phyloP scores from a whole-genome alignment of 208 protist genomes.

The Leishmania amazonensis region DNA sequence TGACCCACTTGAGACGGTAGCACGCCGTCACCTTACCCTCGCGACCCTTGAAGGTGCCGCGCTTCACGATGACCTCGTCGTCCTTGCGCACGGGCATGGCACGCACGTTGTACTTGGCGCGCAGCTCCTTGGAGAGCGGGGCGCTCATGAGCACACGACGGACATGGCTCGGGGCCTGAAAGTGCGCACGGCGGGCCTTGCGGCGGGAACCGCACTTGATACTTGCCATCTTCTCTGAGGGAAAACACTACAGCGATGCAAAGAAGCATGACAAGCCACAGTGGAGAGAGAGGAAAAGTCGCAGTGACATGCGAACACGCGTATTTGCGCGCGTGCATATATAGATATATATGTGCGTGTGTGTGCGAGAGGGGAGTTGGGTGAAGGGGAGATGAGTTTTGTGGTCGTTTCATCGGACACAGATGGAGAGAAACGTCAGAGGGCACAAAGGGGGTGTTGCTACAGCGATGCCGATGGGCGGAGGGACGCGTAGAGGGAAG shows the following conservation, averaged over 20 bases:
- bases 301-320: not conserved
- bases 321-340: not conserved
- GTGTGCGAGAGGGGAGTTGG: not conserved
- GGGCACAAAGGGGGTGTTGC: not conserved
- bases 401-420: not conserved
- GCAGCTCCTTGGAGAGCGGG: slow-evolving; percentile 98
- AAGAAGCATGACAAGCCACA: slow-evolving; percentile 1
- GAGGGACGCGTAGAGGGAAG: not conserved
- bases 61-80: slow-evolving; percentile 98
- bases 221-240: slow-evolving; percentile 61
- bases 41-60: slow-evolving; percentile 96
- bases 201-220: slow-evolving; percentile 93
- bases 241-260: slow-evolving; percentile 16
- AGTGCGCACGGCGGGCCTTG: slow-evolving; percentile 99
- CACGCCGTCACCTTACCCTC: slow-evolving; percentile 97
- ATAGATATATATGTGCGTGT: not conserved
- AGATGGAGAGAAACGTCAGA: too few relatives aligned
- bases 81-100: slow-evolving; percentile 99
- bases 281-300: not conserved
- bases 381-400: not conserved
- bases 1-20: slow-evolving; percentile 99
- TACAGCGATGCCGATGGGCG: not conserved
- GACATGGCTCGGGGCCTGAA: slow-evolving; percentile 96
- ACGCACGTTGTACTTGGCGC: slow-evolving; percentile 98
- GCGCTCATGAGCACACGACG: slow-evolving; percentile 98